A percentile compares a stretch with the other conserved stretches of the same genome.
Conservation (phyloP, 768 basidiomycete genomes). For the Dacryopinax spathularia region DNA sequence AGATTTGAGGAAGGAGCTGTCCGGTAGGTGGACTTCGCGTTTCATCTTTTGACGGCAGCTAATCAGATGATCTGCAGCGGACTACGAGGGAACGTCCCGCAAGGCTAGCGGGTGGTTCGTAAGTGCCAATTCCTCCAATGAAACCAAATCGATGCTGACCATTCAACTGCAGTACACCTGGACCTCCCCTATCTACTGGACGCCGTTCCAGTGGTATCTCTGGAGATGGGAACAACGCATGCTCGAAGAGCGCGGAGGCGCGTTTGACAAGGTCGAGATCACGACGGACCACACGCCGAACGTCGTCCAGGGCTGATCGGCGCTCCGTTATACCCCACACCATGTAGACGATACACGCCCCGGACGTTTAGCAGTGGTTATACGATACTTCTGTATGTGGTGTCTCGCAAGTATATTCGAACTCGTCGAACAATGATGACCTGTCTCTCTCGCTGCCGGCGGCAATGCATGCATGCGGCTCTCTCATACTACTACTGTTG, state of each 20-base stretch:
- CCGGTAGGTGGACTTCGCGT: conserved; percentile 29
- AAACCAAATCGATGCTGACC: too few relatives aligned
- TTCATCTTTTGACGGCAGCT: background rate
- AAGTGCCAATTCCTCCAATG: too few relatives aligned
- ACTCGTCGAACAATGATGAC: too few relatives aligned
- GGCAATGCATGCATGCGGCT: too few relatives aligned
- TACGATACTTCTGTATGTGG: too few relatives aligned
- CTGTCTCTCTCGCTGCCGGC: too few relatives aligned
- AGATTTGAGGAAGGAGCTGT: conserved; percentile 43
- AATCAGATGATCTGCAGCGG: background rate
- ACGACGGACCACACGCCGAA: background rate
- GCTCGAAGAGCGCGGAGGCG: background rate
- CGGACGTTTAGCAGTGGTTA: background rate
- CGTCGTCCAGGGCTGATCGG: background rate
- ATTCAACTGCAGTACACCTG: too few relatives aligned
- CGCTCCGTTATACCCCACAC: background rate
- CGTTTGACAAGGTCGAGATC: background rate
- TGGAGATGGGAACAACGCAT: background rate
- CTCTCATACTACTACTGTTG: too few relatives aligned
- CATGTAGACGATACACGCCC: background rate
- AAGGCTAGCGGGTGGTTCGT: background rate
- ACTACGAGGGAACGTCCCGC: background rate
- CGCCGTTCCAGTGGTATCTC: background rate
- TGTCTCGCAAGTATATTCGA: too few relatives aligned
- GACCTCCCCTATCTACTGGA: background rate